phyloP scores from a whole-genome alignment of 1,284 basidiomycete genomes.

The Puccinia horiana region DNA sequence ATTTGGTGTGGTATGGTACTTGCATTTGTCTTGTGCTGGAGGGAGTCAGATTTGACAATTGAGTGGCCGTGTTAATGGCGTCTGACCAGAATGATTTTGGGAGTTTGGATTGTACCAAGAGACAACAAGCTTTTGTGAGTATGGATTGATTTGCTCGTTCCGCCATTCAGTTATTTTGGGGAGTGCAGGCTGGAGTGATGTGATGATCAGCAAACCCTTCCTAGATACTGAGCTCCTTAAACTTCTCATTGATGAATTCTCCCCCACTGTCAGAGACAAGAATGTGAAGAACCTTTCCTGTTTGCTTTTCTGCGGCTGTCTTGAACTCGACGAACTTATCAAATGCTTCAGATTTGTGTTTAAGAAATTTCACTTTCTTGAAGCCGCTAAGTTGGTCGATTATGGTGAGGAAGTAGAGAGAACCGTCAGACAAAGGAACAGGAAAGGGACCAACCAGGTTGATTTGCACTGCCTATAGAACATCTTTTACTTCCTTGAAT shows the following conservation, averaged over 20 bases:
- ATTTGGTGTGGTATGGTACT: not conserved
- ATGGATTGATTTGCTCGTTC: too few relatives aligned
- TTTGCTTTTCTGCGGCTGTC: not conserved
- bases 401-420: not conserved
- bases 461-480: not conserved
- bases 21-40: not conserved
- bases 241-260: not conserved
- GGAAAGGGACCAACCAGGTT: constrained; percentile 17
- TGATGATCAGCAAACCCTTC: not conserved
- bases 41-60: not conserved
- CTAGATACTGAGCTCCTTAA: not conserved
- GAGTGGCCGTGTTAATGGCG: not conserved
- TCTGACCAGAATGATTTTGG: not conserved
- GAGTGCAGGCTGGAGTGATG: too few relatives aligned
- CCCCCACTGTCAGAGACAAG: constrained; percentile 14
- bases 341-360: constrained; percentile 19
- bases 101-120: not conserved
- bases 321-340: constrained; percentile 6
- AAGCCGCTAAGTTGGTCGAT: constrained; percentile 4
- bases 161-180: too few relatives aligned
- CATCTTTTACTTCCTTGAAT: not conserved
- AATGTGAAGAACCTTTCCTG: not conserved
- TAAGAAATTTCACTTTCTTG: constrained; percentile 8
- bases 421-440: not conserved
- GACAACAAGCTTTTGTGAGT: too few relatives aligned